phyloP scores from a whole-genome alignment of 2,329 filamentous ascomycete genomes.

The Neodidymelliopsis sp. region DNA sequence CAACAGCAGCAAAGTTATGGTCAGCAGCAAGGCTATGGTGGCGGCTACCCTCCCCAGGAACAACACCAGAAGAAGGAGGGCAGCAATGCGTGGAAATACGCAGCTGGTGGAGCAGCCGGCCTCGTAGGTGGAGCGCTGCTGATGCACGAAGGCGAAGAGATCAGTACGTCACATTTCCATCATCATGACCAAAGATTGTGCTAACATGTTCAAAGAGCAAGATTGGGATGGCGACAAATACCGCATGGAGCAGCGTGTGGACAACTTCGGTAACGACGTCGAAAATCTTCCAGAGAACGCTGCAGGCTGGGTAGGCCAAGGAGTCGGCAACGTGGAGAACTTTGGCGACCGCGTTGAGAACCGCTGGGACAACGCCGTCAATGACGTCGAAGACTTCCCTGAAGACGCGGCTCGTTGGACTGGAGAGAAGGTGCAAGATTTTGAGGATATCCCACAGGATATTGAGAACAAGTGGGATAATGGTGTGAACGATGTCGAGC shows the following conservation, averaged over 20 bases:
- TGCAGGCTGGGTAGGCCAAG: constrained; percentile 31
- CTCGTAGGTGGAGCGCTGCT: constrained; percentile 34
- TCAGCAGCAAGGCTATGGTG: constrained; percentile 24
- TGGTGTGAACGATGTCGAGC: constrained; percentile 23
- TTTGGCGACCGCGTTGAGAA: constrained; percentile 32
- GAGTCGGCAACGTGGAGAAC: constrained; percentile 34
- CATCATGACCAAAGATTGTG: too few species aligned
- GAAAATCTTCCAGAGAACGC: constrained; percentile 34
- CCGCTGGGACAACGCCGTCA: constrained; percentile 26
- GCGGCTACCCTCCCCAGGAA: constrained; percentile 14
- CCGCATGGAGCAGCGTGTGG: constrained; percentile 21
- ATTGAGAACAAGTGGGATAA: constrained; percentile 36
- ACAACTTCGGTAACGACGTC: constrained; percentile 29
- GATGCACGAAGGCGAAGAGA: constrained; percentile 38
- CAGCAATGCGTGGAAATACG: constrained; percentile 39
- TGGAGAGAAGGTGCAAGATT: constrained; percentile 33
- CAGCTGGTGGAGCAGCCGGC: constrained; percentile 33
- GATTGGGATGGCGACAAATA: constrained; percentile 28
- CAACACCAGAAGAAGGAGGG: constrained; percentile 30
- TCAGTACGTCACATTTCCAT: constrained; percentile 21
- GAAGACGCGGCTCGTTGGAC: constrained; percentile 34
- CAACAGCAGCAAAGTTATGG: constrained; percentile 18
- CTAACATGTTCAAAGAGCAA: constrained; percentile 24
- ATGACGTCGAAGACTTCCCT: constrained; percentile 36
- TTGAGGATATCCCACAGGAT: constrained; percentile 35